Evolutionary conservation across 371 early-diverging fungal species (phyloP).

Genomic region (Mucor piriformis): DNA sequence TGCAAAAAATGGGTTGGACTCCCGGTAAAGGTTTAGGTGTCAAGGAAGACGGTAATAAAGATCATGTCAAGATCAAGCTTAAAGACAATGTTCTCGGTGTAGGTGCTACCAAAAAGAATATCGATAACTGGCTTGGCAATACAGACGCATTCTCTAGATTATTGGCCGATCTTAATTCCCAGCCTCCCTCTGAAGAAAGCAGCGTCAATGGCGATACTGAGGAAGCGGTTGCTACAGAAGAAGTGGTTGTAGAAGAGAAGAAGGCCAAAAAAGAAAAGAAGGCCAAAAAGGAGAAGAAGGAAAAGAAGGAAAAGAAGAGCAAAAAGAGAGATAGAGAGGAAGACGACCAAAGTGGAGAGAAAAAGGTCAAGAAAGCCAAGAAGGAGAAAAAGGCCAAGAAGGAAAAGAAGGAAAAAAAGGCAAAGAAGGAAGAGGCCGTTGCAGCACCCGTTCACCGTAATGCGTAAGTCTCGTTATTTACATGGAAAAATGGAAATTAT

Average conservation of each 20-base stretch:
- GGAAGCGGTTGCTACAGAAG: constrained; percentile 11
- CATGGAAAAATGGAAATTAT: too few relatives aligned
- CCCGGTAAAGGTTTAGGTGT: constrained; percentile 93
- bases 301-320: constrained; percentile 24
- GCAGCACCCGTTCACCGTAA: constrained; percentile 47
- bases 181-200: constrained; percentile 34
- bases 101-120: constrained; percentile 83
- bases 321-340: constrained; percentile 23
- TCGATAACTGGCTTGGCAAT: constrained; percentile 95
- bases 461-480: constrained; percentile 53
- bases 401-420: constrained; percentile 30
- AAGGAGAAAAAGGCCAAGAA: constrained; percentile 40
- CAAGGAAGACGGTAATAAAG: constrained; percentile 80
- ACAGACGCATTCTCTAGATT: constrained; percentile 85
- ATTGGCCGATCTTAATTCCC: constrained; percentile 74
- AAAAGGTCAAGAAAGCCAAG: constrained; percentile 37
- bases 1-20: constrained; percentile 95
- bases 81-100: constrained; percentile 86
- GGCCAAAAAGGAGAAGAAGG: constrained; percentile 36
- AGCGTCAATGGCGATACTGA: constrained; percentile 42
- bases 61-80: constrained; percentile 78
- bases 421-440: constrained; percentile 26
- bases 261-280: constrained; percentile 38
- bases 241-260: constrained; percentile 10
- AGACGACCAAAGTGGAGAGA: constrained; percentile 31